phyloP scores from a whole-genome alignment of 495 filamentous ascomycete genomes.

The Cetradonia linearis region DNA sequence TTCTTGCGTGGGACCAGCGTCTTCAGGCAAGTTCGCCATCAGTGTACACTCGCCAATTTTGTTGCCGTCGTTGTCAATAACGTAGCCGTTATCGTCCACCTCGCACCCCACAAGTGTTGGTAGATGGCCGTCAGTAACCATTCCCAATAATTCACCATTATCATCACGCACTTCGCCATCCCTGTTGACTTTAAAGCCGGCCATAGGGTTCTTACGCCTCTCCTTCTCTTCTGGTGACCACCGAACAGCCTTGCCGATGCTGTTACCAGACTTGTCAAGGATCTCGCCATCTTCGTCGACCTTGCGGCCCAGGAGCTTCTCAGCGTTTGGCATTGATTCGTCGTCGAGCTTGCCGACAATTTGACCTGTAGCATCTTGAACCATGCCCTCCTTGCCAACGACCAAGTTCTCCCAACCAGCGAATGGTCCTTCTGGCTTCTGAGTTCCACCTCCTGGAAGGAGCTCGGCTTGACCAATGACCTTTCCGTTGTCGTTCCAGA shows the following conservation, averaged over 20 bases:
- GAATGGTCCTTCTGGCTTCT: conserved; percentile 68
- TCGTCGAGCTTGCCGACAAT: conserved; percentile 65
- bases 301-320: conserved; percentile 58
- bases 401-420: conserved; percentile 61
- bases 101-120: conserved; percentile 61
- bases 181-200: conserved; percentile 66
- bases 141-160: conserved; percentile 71
- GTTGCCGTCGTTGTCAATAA: conserved; percentile 72
- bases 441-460: conserved; percentile 59
- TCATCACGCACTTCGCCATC: conserved; percentile 76
- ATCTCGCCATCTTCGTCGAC: conserved; percentile 83
- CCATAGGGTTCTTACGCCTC: conserved; percentile 56
- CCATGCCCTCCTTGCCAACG: conserved; percentile 67
- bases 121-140: conserved; percentile 64
- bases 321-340: conserved; percentile 47
- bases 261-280: conserved; percentile 71
- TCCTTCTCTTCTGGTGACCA: conserved; percentile 71
- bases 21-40: conserved; percentile 58
- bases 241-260: conserved; percentile 68
- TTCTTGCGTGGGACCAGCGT: conserved; percentile 34
- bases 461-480: conserved; percentile 70
- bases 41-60: conserved; percentile 72
- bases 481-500: conserved; percentile 72
- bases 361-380: conserved; percentile 49
- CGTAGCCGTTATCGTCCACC: conserved; percentile 79